Evolutionary conservation across 768 basidiomycete species (phyloP).

Genomic region (Galerina marginata): DNA sequence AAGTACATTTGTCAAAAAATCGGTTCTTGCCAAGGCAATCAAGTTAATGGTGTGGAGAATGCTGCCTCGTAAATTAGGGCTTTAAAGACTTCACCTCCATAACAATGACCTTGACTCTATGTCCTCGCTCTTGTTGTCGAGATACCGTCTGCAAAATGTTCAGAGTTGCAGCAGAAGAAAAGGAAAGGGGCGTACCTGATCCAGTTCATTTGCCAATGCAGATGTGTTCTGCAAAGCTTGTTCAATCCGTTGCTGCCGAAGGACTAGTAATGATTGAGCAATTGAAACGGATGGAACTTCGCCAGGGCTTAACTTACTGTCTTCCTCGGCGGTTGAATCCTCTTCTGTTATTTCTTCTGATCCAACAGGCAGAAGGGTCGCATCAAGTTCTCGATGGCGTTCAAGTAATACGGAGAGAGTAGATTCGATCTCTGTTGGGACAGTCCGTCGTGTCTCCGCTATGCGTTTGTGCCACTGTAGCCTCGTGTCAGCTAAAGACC

Average conservation of each 20-base stretch:
- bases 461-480: constrained; percentile 78
- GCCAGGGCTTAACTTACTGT: constrained; percentile 19
- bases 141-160: constrained; percentile 15
- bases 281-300: neutral
- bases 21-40: neutral
- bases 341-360: constrained; percentile 24
- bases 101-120: constrained; percentile 48
- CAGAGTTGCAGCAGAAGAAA: neutral
- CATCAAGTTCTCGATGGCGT: constrained; percentile 37
- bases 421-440: constrained; percentile 58
- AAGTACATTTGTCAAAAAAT: neutral
- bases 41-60: neutral
- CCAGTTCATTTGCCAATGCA: constrained; percentile 51
- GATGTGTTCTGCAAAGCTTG: constrained; percentile 39
- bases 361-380: constrained; percentile 17
- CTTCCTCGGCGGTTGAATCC: constrained; percentile 20
- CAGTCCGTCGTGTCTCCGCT: constrained; percentile 66
- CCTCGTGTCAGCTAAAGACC: constrained; percentile 77
- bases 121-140: constrained; percentile 55
- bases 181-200: constrained; percentile 48
- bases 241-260: constrained; percentile 28
- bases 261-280: constrained; percentile 1
- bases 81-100: constrained; percentile 58
- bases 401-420: constrained; percentile 35
- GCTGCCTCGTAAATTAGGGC: constrained; percentile 34